Conservation (phyloP, 2,329 filamentous ascomycete species). For the Trichophyton benhamiae region DNA sequence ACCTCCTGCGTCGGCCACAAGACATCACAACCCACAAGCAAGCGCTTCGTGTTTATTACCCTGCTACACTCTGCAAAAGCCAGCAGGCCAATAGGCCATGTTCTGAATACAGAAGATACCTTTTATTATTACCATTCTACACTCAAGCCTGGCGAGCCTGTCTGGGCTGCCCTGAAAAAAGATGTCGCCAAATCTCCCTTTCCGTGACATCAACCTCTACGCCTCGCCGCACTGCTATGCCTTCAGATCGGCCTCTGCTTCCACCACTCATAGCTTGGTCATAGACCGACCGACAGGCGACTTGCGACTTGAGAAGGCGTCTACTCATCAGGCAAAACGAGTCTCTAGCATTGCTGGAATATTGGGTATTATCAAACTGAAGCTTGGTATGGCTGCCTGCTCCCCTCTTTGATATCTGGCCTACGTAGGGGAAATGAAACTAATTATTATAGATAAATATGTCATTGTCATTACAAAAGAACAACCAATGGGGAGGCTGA, state of each 20-base stretch:
- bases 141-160: not conserved
- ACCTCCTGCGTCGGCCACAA: not conserved
- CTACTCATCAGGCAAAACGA: slow-evolving; percentile 62
- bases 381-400: slow-evolving; percentile 55
- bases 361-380: slow-evolving; percentile 81
- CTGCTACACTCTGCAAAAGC: not conserved
- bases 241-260: slow-evolving; percentile 90
- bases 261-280: slow-evolving; percentile 73
- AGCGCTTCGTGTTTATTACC: not conserved
- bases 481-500: slow-evolving; percentile 76
- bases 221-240: slow-evolving; percentile 85
- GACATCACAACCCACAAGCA: not conserved
- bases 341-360: slow-evolving; percentile 94
- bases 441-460: slow-evolving; percentile 60
- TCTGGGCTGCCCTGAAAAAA: slow-evolving; percentile 1
- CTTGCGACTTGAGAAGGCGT: slow-evolving; percentile 69
- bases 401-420: slow-evolving; percentile 11
- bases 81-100: not conserved
- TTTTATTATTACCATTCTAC: not conserved
- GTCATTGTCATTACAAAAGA: slow-evolving; percentile 93
- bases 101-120: not conserved
- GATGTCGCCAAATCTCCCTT: slow-evolving; percentile 48
- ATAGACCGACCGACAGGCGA: slow-evolving; percentile 89
- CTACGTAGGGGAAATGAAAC: slow-evolving; percentile 6
- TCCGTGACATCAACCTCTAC: slow-evolving; percentile 94